Base-by-base conservation (phyloP, 2,329 filamentous ascomycete genomes). In the Exophiala xenobiotica region DNA sequence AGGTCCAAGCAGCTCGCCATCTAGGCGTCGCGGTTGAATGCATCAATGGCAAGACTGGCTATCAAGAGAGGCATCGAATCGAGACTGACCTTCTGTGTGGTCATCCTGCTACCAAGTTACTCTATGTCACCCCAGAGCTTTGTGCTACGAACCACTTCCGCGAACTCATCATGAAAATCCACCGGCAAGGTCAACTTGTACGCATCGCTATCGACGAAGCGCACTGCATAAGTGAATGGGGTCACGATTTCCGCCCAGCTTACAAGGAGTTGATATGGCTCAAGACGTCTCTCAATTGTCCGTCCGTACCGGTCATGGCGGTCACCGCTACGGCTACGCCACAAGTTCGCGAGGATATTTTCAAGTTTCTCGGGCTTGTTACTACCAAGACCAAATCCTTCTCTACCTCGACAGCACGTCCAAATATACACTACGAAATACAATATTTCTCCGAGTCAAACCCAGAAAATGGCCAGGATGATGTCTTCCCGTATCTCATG, bases 191-290 rank as follows among this genome's bases (percentile, higher is more conserved):
- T 51, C 89, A 96, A 70, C 80, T 97, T n/a, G 86, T 87, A 7
- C 83, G 92, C 11, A 82, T 97, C 57, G 92, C 88, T 41, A 85
- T 97, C 51, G 92, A 97, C 65, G 92, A 97, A 72, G 92, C 92
- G 2, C 92, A 97, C 68, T 97, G 92, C 68, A 95, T 97, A 61
- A 95, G 89, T 19, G 91, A 96, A 83, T 96, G 92, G 92, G 92
- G 92, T 1, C 91, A 97, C 67, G 92, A 97, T 68, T 97, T 97
- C 67, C 86, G 92, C n/a, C 88, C 86, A 27, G 88, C 90, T 51
- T 97, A 96, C 70, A 90, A 93, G 65, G 81, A 86, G 16, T 78
- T 97, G 5, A 85, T 82, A 2, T 96, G 89, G 83, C 93, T 97
- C 74, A 86, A 88, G 61, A 78, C 82, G 42, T 83, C 83, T 24